A percentile compares a stretch with the other conserved stretches of the same genome.
phyloP scores from a whole-genome alignment of 345 rosid species.

The Arabis hirsuta region DNA sequence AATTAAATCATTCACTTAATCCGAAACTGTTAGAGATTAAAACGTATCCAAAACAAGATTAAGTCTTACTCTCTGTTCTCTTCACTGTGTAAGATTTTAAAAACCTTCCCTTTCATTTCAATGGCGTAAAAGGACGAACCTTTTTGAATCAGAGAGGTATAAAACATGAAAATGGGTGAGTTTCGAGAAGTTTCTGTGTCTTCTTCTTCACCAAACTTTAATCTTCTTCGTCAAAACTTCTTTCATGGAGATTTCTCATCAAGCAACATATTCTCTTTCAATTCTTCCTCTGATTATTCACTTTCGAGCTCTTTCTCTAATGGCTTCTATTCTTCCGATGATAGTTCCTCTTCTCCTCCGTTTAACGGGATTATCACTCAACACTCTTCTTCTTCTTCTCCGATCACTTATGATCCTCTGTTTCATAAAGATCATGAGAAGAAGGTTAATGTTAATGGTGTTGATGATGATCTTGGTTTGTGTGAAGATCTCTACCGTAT shows the following conservation, averaged over 20 bases:
- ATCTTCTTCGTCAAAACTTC: constrained; percentile 13
- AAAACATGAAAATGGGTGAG: constrained; percentile 34
- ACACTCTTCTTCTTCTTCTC: constrained; percentile 4
- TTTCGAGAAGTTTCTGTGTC: constrained; percentile 28
- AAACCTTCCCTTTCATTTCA: too few species aligned
- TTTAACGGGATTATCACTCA: constrained; percentile 9
- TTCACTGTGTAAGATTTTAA: too few species aligned
- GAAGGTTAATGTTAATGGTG: not conserved
- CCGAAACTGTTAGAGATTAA: too few species aligned
- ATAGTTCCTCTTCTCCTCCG: constrained; percentile 47
- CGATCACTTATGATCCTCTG: not conserved
- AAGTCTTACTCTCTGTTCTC: too few species aligned
- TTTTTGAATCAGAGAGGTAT: not conserved
- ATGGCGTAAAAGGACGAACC: too few species aligned
- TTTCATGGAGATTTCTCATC: constrained; percentile 33
- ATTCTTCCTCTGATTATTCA: constrained; percentile 43
- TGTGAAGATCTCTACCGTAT: constrained; percentile 38
- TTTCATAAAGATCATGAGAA: constrained; percentile 14
- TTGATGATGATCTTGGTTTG: constrained; percentile 28
- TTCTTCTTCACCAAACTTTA: constrained; percentile 17
- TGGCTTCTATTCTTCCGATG: constrained; percentile 48
- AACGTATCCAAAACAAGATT: too few species aligned
- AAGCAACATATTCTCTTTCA: constrained; percentile 46
- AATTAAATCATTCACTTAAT: too few species aligned
- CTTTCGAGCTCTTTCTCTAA: constrained; percentile 49